Conservation (phyloP, 2,329 filamentous ascomycete genomes). For the Botryosphaeria dothidea region DNA sequence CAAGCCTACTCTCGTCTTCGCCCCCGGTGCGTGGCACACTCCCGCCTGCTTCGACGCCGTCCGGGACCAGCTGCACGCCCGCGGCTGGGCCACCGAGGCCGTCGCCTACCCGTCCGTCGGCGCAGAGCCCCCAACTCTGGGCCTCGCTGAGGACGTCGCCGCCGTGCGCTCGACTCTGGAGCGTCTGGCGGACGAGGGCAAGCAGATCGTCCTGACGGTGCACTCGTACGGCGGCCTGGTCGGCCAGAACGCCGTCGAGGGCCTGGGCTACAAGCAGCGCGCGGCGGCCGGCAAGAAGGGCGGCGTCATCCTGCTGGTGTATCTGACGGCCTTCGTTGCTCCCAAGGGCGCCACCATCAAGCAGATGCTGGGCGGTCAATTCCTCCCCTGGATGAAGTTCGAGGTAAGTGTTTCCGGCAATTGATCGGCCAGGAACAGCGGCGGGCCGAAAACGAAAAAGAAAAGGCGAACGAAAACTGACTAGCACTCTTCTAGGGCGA, state of each 20-base stretch:
- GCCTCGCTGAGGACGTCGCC: conserved; percentile 37
- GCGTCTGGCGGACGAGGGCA: conserved; percentile 37
- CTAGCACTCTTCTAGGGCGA: not conserved
- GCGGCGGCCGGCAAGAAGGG: conserved; percentile 38
- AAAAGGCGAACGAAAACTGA: not conserved
- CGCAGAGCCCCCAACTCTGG: conserved; percentile 28
- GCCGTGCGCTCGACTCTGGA: conserved; percentile 33
- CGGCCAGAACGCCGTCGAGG: conserved; percentile 26
- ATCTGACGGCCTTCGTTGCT: conserved; percentile 40
- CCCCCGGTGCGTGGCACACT: conserved; percentile 42
- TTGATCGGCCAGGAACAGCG: not conserved
- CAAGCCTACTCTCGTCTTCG: conserved; percentile 37
- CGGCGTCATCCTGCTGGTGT: conserved; percentile 38
- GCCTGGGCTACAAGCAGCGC: conserved; percentile 36
- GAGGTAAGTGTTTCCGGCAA: conserved; percentile 23
- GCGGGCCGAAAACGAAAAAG: not conserved
- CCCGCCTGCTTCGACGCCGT: conserved; percentile 32
- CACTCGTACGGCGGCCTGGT: conserved; percentile 39
- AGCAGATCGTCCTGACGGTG: conserved; percentile 34
- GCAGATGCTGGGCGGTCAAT: conserved; percentile 29
- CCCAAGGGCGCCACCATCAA: conserved; percentile 35
- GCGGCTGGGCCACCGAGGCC: conserved; percentile 33
- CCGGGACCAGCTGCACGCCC: conserved; percentile 28
- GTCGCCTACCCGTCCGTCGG: conserved; percentile 33
- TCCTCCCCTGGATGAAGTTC: conserved; percentile 32